phyloP scores from a whole-genome alignment of 2,329 filamentous ascomycete species.

The Aspergillus eucalypticola region DNA sequence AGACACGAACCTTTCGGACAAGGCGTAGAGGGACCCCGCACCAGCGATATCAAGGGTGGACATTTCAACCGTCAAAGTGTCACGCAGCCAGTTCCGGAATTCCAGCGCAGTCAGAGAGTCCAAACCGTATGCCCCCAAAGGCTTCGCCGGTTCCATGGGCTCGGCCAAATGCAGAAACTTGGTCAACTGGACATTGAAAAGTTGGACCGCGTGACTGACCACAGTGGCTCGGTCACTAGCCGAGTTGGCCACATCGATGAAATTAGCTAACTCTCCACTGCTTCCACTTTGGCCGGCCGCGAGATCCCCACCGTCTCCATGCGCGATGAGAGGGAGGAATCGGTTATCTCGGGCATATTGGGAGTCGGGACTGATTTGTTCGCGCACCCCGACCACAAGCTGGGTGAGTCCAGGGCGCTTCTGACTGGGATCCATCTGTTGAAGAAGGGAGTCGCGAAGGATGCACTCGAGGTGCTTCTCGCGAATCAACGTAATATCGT shows the following conservation, averaged over 20 bases:
- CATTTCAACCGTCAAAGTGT: not conserved
- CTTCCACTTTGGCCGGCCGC: not conserved
- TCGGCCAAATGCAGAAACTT: not conserved
- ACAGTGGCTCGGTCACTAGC: not conserved
- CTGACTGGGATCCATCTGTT: not conserved
- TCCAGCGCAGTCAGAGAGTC: conserved; percentile 7
- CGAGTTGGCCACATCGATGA: not conserved
- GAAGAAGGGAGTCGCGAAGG: not conserved
- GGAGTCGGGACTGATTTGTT: too few species aligned
- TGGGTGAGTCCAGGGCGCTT: not conserved
- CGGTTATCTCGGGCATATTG: not conserved
- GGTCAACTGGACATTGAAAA: not conserved
- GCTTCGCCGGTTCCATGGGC: not conserved
- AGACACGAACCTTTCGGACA: not conserved
- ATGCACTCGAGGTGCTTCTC: not conserved
- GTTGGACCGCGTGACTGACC: not conserved
- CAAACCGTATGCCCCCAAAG: not conserved
- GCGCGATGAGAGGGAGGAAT: not conserved
- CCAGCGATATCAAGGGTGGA: not conserved
- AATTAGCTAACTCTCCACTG: not conserved
- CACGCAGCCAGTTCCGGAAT: conserved; percentile 3
- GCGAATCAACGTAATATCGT: not conserved
- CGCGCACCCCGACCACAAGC: not conserved
- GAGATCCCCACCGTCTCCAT: not conserved
- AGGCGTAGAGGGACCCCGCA: not conserved